Evolutionary conservation across 2,329 filamentous ascomycete genomes (phyloP), one percentile per base, ranked within the genome.

Genomic region (Colletotrichum higginsianum): DNA sequence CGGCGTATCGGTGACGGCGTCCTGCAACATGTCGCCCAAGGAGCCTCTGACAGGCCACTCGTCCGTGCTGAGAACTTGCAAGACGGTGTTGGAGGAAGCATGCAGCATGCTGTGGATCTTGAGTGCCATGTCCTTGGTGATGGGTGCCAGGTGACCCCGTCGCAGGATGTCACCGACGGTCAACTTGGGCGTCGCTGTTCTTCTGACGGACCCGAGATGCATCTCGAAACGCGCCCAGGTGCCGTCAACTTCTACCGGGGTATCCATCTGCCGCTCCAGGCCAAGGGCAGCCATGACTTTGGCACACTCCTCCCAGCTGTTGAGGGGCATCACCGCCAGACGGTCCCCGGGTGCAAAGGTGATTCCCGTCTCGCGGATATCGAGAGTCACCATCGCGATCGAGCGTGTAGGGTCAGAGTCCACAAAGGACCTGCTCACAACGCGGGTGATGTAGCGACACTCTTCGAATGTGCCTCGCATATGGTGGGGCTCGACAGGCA

Each of bases 381-480:
- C 86, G 12, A 88, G 79, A 0, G 84, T 87, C 2, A 88, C 85
- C 73, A 83, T 82, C 0, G 84, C 83, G 61, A 87, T 86, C 0
- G 83, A 84, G 7, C 86, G 79, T 4, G 80, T 79, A 0, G 82
- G 78, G 71, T 89, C 87, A 0, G 77, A 77, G 66, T 88, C 86
- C 26, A 88, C 83, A 21, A 81, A 82, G 0, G 82, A 82, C 40
- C 87, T 80, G 61, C 79, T 80, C 15, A 86, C 75, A 13, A 88
- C 78, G 16, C 80, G 80, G 2, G 84, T 82, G 46, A 81, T 80
- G 73, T 88, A 88, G 2, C 87, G 83, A 72, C 86, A 88, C 74
- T 89, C 87, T 60, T 86, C 85, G 71, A 88, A 89, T 0, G 84
- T 87, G 0, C 87, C 87, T 12, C 87, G 82, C 84, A 88, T 88